Base-by-base conservation (phyloP, 768 basidiomycete species). In the Suillus hirtellus region DNA sequence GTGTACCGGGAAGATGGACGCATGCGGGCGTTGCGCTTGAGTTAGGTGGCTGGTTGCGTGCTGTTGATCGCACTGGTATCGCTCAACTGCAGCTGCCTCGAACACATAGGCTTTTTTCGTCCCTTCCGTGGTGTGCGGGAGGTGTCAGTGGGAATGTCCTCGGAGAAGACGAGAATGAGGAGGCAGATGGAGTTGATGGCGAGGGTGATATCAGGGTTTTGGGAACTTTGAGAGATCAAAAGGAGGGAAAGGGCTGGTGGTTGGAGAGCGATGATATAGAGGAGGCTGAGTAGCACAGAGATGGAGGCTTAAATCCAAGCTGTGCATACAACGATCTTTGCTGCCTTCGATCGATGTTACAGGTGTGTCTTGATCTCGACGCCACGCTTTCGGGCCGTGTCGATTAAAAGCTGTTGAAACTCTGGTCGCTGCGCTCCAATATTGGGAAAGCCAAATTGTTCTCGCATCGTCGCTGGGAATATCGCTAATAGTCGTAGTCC, bases 181-280 rank as follows among this genome's bases (percentile, higher is more conserved):
- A 67, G 4, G 70, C 66, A 10, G 70, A 70, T 43, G 66, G 63
- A 0, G 73, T 73, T 24, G 75, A 69, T 27, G 74, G 71, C 4
- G 75, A 69, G 14, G 71, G 69, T 19, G 72, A 70, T 46, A 73
- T 73, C 38, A 75, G 71, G 19, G 67, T 71, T 52, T 68, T 72
- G 0, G 63, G 73, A 47, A 68, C 67, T 52, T 62, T 68, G 27
- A 72, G 68, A 24, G 67, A 65, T 40, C 66, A 64, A 14, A 75
- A 76, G 17, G 76, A 73, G n/a, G 72, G 70, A 3, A 74, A 68
- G 27, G 69, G 65, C 58, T 78, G 81, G 10, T 82, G 83, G 21
- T 67, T 86, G 67, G 85, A 86, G 49, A 77, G 74, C 24, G 86
- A 88, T 67, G 86, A 87, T 67, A 88, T 88, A 59, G 84, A 86